Conservation (phyloP, 164 flowering plant species). For the Santalum album region DNA sequence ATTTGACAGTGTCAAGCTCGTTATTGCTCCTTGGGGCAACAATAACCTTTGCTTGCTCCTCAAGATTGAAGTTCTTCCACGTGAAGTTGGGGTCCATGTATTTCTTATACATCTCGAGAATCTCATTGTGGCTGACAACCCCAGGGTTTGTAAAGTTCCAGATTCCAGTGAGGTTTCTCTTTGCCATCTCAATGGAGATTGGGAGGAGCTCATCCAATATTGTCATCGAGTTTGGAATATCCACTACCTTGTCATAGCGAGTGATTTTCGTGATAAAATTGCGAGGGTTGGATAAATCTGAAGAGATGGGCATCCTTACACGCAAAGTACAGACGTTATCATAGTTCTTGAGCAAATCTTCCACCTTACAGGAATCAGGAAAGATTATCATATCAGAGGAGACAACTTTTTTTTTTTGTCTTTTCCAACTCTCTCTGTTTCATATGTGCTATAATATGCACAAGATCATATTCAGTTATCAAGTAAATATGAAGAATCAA, state of each 20-base stretch:
- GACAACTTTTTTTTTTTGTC: background rate
- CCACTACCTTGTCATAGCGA: constrained; percentile 54
- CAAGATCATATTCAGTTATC: too few relatives aligned
- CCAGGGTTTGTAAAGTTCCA: constrained; percentile 69
- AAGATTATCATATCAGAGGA: background rate
- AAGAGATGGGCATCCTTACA: constrained; percentile 60
- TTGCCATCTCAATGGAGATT: constrained; percentile 56
- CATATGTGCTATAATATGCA: too few relatives aligned
- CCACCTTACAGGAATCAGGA: constrained; percentile 28
- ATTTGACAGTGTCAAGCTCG: constrained; percentile 49
- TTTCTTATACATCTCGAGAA: constrained; percentile 50
- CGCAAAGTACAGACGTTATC: constrained; percentile 62
- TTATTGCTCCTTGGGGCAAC: constrained; percentile 65
- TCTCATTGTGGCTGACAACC: constrained; percentile 62
- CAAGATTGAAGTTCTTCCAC: constrained; percentile 59
- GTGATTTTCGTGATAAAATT: constrained; percentile 60
- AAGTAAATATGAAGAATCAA: too few relatives aligned
- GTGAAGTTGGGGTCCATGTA: constrained; percentile 51
- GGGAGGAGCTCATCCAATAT: constrained; percentile 63
- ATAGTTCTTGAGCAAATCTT: constrained; percentile 47
- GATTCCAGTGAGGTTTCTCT: constrained; percentile 57
- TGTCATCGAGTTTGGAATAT: constrained; percentile 70
- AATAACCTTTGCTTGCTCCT: constrained; percentile 64
- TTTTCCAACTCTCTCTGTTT: too few relatives aligned
- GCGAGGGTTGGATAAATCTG: constrained; percentile 53